These are phyloP conservation scores for Tuber umbilicatum DNA, from an alignment of 495 filamentous ascomycete genomes.

Conservation along the genomic window DNA sequence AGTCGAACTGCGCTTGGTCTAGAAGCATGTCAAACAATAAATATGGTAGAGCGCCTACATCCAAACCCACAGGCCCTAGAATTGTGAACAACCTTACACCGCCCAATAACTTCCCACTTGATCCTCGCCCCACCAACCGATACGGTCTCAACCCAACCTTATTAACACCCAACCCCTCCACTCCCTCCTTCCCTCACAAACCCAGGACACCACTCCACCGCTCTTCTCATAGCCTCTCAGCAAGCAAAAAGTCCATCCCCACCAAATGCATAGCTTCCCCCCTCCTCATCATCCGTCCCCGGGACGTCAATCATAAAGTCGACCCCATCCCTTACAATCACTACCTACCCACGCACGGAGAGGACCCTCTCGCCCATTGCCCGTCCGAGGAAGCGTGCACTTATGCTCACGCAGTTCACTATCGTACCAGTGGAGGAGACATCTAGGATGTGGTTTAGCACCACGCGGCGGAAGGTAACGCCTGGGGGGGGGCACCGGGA, in stretches of 20 bases:
- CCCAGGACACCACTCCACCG: slow-evolving; percentile 62
- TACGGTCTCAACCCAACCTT: slow-evolving; percentile 79
- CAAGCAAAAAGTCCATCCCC: slow-evolving; percentile 74
- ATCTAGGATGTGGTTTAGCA: slow-evolving; percentile 63
- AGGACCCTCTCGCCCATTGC: slow-evolving; percentile 68
- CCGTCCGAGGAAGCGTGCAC: slow-evolving; percentile 67
- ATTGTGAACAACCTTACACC: slow-evolving; percentile 74
- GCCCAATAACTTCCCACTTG: slow-evolving; percentile 67
- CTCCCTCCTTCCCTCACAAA: slow-evolving; percentile 66
- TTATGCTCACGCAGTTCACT: slow-evolving; percentile 80
- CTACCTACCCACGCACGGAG: slow-evolving; percentile 78
- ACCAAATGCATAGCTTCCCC: slow-evolving; percentile 78
- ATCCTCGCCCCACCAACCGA: slow-evolving; percentile 71
- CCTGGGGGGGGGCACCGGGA: slow-evolving; percentile 66
- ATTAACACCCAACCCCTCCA: slow-evolving; percentile 74
- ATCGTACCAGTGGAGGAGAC: slow-evolving; percentile 65
- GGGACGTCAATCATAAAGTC: slow-evolving; percentile 62
- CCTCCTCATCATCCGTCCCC: slow-evolving; percentile 81
- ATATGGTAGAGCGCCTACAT: slow-evolving; percentile 40
- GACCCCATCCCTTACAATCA: slow-evolving; percentile 77
- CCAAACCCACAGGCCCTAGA: slow-evolving; percentile 93
- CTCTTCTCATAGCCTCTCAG: slow-evolving; percentile 78
- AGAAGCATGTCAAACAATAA: slow-evolving; percentile 28
- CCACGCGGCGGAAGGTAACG: slow-evolving; percentile 56
- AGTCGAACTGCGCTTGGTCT: slow-evolving; percentile 69